Evolutionary conservation across 306 rosid species (phyloP), one percentile per base, ranked within the genome.

Genomic region (Vigna angularis): DNA sequence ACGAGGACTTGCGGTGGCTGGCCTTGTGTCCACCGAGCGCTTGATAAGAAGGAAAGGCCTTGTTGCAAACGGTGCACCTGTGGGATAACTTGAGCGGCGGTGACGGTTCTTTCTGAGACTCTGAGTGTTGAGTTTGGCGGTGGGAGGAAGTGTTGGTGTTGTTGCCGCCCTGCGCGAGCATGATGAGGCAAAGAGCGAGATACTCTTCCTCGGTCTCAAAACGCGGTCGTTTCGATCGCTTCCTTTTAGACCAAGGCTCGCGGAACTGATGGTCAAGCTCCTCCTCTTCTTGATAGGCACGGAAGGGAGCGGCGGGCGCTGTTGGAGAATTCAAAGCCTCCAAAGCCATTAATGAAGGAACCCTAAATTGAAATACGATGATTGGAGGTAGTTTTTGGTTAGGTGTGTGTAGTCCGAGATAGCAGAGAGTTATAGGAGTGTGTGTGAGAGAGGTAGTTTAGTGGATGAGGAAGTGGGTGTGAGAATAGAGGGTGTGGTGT

Each of bases 1-100:
- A 84, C 0, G 80, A 42, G 0, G 91, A 76, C 24, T 93, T 93
- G 16, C 99, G 93, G 83, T 95, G 99, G 57, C 98, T 95, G 18
- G 99, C 95, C 75, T 93, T 93, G 87, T 95, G 99, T 0, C 99
- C 99, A 3, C 98, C 99, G 13, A 93, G 88, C 15, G 99, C 99
- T 38, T 95, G 99, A 76, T 91, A 93, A 3, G 99, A 95, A 0
- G 93, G 28, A 24, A 95, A 95, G 0, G 89, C 89, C 74, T 89
- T 95, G 87, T 83, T 56, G 68, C 99, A 91, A 2, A 95, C 89
- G 11, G 86, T 81, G 58, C 99, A 95, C 77, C 28, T 78, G 78
- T 89, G 89, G 20, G 83, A 77, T 1, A 67, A 85, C 69, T 86
- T 90, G 66, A 62, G 11, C 9, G 80, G 83, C 14, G 89, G 74